These are phyloP conservation scores for Castanopsis chinensis DNA, from an alignment of 306 rosid species.

Conservation along the genomic window DNA sequence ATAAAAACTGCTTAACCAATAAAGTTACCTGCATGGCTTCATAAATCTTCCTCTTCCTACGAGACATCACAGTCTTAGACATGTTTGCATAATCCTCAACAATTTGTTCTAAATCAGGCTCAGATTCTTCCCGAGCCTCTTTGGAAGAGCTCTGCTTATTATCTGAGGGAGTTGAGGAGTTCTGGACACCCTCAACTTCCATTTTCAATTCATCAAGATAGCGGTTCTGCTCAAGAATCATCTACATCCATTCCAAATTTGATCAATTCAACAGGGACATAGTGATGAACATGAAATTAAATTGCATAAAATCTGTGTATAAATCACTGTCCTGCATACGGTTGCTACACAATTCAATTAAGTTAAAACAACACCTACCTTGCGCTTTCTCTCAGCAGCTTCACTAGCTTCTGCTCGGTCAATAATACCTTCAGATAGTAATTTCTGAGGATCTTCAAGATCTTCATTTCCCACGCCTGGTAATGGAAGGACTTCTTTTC, in stretches of 20 bases:
- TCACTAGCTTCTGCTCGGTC: conserved; percentile 84
- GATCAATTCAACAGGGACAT: background rate
- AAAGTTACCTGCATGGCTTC: conserved; percentile 69
- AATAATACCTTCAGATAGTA: conserved; percentile 65
- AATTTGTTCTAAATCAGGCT: conserved; percentile 33
- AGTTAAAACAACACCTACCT: conserved; percentile 37
- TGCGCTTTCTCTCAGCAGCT: conserved; percentile 66
- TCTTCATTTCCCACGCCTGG: conserved; percentile 72
- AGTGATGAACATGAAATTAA: background rate
- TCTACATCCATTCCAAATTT: conserved; percentile 50
- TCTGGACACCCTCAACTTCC: conserved; percentile 57
- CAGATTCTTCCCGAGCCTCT: conserved; percentile 43
- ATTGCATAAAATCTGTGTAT: background rate
- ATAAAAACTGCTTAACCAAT: background rate
- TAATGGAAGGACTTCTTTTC: conserved; percentile 72
- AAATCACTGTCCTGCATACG: background rate
- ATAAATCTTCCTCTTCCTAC: conserved; percentile 50
- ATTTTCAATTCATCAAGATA: conserved; percentile 72
- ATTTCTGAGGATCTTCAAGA: conserved; percentile 77
- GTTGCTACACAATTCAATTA: background rate
- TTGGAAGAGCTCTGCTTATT: conserved; percentile 38
- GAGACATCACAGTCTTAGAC: conserved; percentile 43
- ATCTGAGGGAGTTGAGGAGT: conserved; percentile 34
- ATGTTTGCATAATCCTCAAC: conserved; percentile 37
- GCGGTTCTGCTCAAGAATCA: conserved; percentile 56